Evolutionary conservation across 768 basidiomycete genomes (phyloP).

Genomic region (Tricholoma matsutake): DNA sequence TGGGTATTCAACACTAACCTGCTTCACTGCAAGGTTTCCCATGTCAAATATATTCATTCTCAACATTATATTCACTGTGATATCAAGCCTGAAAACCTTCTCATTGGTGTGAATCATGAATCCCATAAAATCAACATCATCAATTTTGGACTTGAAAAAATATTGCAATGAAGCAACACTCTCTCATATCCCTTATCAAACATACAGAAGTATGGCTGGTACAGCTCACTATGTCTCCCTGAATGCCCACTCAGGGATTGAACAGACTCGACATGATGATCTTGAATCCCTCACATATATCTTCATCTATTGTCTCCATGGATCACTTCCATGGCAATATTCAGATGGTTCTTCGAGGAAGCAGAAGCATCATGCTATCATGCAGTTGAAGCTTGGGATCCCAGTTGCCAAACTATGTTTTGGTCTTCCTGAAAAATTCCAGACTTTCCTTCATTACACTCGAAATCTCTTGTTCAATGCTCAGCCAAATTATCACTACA

Average conservation of each 20-base stretch:
- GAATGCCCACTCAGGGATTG: slow-evolving; percentile 53
- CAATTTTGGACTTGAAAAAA: slow-evolving; percentile 2
- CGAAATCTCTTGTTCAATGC: background rate
- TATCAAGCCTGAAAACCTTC: slow-evolving; percentile 45
- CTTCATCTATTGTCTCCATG: slow-evolving; percentile 87
- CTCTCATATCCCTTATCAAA: background rate
- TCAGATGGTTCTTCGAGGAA: background rate
- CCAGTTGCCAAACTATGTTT: background rate
- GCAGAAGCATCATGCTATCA: background rate
- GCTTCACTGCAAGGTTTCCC: slow-evolving; percentile 78
- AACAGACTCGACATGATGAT: slow-evolving; percentile 79
- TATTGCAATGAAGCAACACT: background rate
- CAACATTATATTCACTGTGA: slow-evolving; percentile 93
- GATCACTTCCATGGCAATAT: slow-evolving; percentile 64
- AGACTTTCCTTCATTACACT: background rate
- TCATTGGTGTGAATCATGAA: background rate
- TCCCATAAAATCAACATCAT: background rate
- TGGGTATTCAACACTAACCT: slow-evolving; percentile 10
- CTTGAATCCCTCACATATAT: slow-evolving; percentile 82
- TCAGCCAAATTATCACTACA: background rate
- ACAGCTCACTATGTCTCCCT: background rate
- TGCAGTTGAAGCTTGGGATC: background rate
- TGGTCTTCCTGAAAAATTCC: background rate
- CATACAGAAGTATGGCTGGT: background rate
- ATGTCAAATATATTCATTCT: slow-evolving; percentile 98